phyloP scores from a whole-genome alignment of 2,329 filamentous ascomycete species.

The Fusarium caatingaense region DNA sequence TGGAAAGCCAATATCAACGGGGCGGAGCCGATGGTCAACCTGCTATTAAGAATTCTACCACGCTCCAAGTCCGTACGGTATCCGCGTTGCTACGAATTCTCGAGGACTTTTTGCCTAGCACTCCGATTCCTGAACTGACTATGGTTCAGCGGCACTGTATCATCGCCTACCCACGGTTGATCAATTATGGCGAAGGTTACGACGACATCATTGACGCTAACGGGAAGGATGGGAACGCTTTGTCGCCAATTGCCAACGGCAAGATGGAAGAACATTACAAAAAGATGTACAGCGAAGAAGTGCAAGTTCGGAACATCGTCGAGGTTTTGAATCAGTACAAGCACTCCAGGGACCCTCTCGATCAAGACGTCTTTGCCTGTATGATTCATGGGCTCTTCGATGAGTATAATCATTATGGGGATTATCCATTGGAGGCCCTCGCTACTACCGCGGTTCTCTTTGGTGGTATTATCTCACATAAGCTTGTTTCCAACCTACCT shows the following conservation, averaged over 20 bases:
- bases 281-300: constrained; percentile 94
- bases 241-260: constrained; percentile 81
- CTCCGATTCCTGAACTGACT: constrained; percentile 75
- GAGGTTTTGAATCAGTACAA: constrained; percentile 88
- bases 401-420: constrained; percentile 94
- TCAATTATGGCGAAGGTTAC: constrained; percentile 94
- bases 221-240: constrained; percentile 80
- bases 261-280: constrained; percentile 99
- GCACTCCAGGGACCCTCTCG: constrained; percentile 81
- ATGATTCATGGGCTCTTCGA: constrained; percentile 99
- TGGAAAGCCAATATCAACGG: constrained; percentile 81
- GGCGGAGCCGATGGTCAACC: constrained; percentile 69
- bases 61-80: constrained; percentile 86
- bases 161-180: constrained; percentile 89
- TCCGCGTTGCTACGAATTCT: constrained; percentile 83
- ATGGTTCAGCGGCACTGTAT: constrained; percentile 88
- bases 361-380: constrained; percentile 96
- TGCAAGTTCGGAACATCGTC: constrained; percentile 87
- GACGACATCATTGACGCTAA: constrained; percentile 92
- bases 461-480: constrained; percentile 94
- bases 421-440: constrained; percentile 95
- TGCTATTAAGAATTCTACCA: constrained; percentile 71
- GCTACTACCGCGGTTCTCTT: constrained; percentile 97
- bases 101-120: constrained; percentile 73
- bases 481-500: constrained; percentile 88